Base-by-base conservation (phyloP, 2,329 filamentous ascomycete genomes). In the Monilinia polystroma region DNA sequence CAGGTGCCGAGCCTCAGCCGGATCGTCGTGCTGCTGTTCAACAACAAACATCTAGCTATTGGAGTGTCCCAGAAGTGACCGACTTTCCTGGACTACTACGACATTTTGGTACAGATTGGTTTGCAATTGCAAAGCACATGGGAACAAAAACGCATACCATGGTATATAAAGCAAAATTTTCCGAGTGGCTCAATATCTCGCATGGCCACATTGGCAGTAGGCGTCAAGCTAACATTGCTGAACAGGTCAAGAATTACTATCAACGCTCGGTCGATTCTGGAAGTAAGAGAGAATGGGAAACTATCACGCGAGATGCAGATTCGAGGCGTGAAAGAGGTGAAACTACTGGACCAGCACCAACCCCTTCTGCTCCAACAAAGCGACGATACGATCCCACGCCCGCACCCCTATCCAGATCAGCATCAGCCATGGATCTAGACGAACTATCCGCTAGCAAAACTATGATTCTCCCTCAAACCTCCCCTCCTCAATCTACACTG, bases 71-170 rank as follows among this genome's bases (percentile, higher is more conserved):
- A 1, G 91, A 95, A 78, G 84, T 89, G 65, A 89, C 84, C 57
- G 91, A 93, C 73, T 95, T 95, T 77, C 87, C 89, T 47, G 84
- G 83, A 66, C 82, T 92, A 67, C 81, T 95, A 57, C 84, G 82
- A 62, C 85, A 91, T 65, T 94, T 92, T 79, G 91, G 91, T 67
- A 92, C 89, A 20, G 90, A 95, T 75, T 95, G 90, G 86, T 80
- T 81, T 59, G 85, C 85, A 5, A 94, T 94, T 77, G 89, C 91
- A 52, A 82, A 82, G 63, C 87, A 92, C 73, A 93, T 95, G 89
- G 88, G 89, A 60, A 92, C 90, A 5, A 94, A 94, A 79, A 94
- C 91, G 23, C 85, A 89, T 66, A 90, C 90, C n/a, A 95, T 95
- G 91, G 91, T 91, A 81, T 77, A 83, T 75, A 72, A 64, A 60